A percentile compares a stretch with the other conserved stretches of the same genome.
Evolutionary conservation across 495 filamentous ascomycete species (phyloP).

Genomic region (Lasiosphaeria miniovina): DNA sequence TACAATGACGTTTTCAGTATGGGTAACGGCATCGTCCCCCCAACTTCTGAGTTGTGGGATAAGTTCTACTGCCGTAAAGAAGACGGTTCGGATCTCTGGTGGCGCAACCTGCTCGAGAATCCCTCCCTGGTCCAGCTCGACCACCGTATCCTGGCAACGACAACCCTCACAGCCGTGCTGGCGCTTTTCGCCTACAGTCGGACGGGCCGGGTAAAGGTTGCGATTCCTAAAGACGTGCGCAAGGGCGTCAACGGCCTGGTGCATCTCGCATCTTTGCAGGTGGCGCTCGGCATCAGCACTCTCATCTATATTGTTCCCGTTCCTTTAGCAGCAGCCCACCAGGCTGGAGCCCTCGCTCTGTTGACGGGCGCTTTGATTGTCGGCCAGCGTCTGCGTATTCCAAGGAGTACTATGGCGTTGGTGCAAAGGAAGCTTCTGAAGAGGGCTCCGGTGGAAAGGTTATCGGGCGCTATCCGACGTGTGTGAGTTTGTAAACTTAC

Average conservation of each 20-base stretch:
- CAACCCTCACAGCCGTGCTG: constrained; percentile 79
- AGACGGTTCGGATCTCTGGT: constrained; percentile 78
- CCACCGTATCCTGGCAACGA: constrained; percentile 86
- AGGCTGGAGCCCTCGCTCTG: constrained; percentile 84
- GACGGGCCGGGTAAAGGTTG: constrained; percentile 57
- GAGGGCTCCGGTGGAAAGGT: neutral
- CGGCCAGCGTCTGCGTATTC: constrained; percentile 55
- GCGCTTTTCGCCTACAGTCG: constrained; percentile 74
- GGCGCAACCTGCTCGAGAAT: constrained; percentile 97
- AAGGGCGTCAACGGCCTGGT: constrained; percentile 77
- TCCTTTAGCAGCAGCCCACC: constrained; percentile 84
- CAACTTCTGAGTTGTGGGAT: constrained; percentile 75
- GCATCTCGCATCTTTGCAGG: constrained; percentile 79
- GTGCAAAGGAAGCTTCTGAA: constrained; percentile 35
- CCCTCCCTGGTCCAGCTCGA: constrained; percentile 91
- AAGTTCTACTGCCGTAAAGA: constrained; percentile 77
- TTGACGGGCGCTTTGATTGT: constrained; percentile 78
- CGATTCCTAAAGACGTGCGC: constrained; percentile 61
- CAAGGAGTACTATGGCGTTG: constrained; percentile 44
- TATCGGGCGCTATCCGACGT: neutral
- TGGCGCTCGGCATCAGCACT: constrained; percentile 80
- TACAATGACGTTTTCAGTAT: constrained; percentile 98
- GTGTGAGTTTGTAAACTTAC: neutral
- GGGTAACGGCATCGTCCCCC: constrained; percentile 79
- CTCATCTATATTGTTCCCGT: constrained; percentile 90